Conservation (phyloP, 2,329 filamentous ascomycete genomes). For the Aspergillus piperis region DNA sequence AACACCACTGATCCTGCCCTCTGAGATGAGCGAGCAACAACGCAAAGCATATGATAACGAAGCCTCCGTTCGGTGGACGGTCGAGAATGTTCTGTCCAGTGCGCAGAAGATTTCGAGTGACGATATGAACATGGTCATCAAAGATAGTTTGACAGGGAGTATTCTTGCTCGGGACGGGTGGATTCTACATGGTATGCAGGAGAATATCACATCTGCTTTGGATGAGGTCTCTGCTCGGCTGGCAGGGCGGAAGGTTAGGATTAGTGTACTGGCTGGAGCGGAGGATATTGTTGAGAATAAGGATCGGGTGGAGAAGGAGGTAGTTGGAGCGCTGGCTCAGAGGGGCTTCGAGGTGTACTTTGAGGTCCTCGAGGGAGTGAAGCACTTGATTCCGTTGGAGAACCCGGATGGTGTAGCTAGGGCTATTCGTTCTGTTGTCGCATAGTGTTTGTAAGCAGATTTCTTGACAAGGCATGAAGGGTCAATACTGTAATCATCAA, state of each 20-base stretch:
- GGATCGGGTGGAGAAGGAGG: constrained; percentile 31
- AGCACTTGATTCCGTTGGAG: constrained; percentile 30
- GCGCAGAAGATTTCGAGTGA: constrained; percentile 12
- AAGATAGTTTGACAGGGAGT: constrained; percentile 34
- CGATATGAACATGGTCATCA: constrained; percentile 23
- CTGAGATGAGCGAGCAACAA: constrained; percentile 39
- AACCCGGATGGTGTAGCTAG: constrained; percentile 15
- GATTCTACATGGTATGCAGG: constrained; percentile 38
- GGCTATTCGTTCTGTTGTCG: constrained; percentile 1
- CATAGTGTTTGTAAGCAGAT: neutral
- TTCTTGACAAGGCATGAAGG: no score
- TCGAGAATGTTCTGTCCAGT: constrained; percentile 36
- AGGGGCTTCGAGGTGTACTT: constrained; percentile 15
- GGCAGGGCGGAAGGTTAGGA: neutral
- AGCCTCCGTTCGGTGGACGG: constrained; percentile 33
- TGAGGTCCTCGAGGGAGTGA: constrained; percentile 13
- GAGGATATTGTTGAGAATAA: constrained; percentile 37
- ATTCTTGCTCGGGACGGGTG: constrained; percentile 36
- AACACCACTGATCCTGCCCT: constrained; percentile 31
- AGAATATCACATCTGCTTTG: constrained; percentile 28
- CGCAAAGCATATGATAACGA: constrained; percentile 33
- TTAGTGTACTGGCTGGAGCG: constrained; percentile 33
- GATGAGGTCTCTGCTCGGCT: constrained; percentile 19
- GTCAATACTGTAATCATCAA: no score
- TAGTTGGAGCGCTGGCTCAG: constrained; percentile 18